Percentiles rank a stretch among this genome's conserved stretches.
These are phyloP conservation scores for Kluyveromyces sp. DNA, from an alignment of 1,139 yeast species.

Conservation along the genomic window DNA sequence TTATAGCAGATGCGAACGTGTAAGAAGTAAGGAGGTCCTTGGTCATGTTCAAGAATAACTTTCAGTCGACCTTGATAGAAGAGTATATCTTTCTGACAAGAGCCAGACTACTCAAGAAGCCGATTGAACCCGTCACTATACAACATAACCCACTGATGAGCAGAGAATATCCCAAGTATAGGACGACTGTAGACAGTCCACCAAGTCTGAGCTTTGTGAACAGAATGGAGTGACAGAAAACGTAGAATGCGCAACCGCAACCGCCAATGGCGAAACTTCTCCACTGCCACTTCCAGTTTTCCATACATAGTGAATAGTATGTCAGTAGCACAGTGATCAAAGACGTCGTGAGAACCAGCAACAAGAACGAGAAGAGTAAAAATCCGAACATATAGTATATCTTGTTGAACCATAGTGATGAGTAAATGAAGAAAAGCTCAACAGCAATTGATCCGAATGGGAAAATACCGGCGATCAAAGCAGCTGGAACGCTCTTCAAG, in stretches of 20 bases:
- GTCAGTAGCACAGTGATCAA: constrained; percentile 75
- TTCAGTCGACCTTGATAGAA: constrained; percentile 74
- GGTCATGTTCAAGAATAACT: too few species aligned
- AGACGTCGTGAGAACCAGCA: constrained; percentile 77
- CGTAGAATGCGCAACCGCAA: constrained; percentile 70
- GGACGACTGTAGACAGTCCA: constrained; percentile 67
- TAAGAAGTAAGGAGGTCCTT: too few species aligned
- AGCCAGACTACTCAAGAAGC: constrained; percentile 66
- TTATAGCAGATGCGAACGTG: too few species aligned
- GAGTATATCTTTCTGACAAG: constrained; percentile 77
- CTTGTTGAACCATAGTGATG: constrained; percentile 90
- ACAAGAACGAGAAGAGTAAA: constrained; percentile 74
- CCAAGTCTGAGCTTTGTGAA: constrained; percentile 64
- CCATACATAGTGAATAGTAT: constrained; percentile 81
- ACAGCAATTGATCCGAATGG: constrained; percentile 95
- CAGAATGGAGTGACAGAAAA: constrained; percentile 74
- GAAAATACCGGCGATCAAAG: constrained; percentile 78
- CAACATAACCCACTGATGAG: constrained; percentile 68
- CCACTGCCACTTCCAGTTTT: constrained; percentile 98
- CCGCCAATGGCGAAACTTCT: constrained; percentile 83
- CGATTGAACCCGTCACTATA: constrained; percentile 81
- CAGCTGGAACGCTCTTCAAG: constrained; percentile 57
- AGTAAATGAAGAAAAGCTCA: constrained; percentile 80
- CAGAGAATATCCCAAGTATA: constrained; percentile 80
- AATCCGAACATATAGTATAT: constrained; percentile 97